phyloP scores from a whole-genome alignment of 2,329 filamentous ascomycete genomes.

The Neopestalotiopsis rosae region DNA sequence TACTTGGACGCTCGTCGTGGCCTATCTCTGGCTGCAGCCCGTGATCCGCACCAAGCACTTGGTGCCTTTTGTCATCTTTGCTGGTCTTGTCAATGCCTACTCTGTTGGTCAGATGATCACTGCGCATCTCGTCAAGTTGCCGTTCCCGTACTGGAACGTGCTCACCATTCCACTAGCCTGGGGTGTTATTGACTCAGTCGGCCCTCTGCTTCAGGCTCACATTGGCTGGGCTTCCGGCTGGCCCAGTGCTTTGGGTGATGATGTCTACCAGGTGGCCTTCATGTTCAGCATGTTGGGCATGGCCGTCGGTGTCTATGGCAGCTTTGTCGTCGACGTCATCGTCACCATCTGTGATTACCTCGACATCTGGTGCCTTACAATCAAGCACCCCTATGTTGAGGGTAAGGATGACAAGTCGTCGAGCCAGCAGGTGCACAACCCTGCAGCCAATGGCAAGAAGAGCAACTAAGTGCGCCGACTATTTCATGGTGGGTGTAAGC shows the following conservation, averaged over 20 bases:
- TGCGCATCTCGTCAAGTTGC: slow-evolving; percentile 85
- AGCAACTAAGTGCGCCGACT: neutral
- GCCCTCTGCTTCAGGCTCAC: slow-evolving; percentile 66
- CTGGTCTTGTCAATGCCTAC: slow-evolving; percentile 91
- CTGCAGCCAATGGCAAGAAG: slow-evolving; percentile 12
- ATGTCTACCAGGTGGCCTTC: slow-evolving; percentile 88
- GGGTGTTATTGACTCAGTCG: slow-evolving; percentile 81
- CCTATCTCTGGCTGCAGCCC: slow-evolving; percentile 86
- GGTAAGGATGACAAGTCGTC: slow-evolving; percentile 46
- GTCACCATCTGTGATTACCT: slow-evolving; percentile 97
- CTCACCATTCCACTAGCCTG: slow-evolving; percentile 77
- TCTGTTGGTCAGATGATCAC: slow-evolving; percentile 95
- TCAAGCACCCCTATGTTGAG: slow-evolving; percentile 78
- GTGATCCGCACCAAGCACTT: slow-evolving; percentile 82
- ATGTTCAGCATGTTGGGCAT: slow-evolving; percentile 87
- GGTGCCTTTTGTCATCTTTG: slow-evolving; percentile 88
- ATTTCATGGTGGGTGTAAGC: neutral
- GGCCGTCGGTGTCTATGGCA: slow-evolving; percentile 90
- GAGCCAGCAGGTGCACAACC: slow-evolving; percentile 11
- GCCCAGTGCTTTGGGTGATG: slow-evolving; percentile 76
- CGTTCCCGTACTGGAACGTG: slow-evolving; percentile 91
- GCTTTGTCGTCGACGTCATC: slow-evolving; percentile 96
- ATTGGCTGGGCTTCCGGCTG: slow-evolving; percentile 71
- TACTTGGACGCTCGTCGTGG: slow-evolving; percentile 77
- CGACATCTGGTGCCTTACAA: slow-evolving; percentile 97